These are phyloP conservation scores for Xylaria telfairii DNA, from an alignment of 495 filamentous ascomycete genomes.

Conservation along the genomic window DNA sequence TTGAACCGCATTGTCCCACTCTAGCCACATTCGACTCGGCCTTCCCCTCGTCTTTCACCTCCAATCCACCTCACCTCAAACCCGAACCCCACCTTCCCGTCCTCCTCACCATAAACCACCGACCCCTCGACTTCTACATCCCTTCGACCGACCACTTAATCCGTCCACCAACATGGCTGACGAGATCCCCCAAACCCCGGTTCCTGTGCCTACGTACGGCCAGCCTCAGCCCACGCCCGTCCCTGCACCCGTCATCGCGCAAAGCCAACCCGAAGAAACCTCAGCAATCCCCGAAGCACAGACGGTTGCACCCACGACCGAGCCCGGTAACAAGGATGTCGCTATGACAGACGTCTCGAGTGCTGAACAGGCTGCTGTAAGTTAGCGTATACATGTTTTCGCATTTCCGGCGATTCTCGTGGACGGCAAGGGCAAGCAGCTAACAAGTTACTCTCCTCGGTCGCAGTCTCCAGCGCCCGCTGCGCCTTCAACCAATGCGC, in stretches of 20 bases:
- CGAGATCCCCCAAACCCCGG: constrained; percentile 33
- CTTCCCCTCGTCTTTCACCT: not conserved
- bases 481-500: constrained; percentile 40
- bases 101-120: not conserved
- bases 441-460: constrained; percentile 25
- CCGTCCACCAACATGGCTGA: constrained; percentile 31
- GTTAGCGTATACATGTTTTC: constrained; percentile 9
- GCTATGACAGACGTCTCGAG: constrained; percentile 23
- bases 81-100: not conserved
- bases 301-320: constrained; percentile 20
- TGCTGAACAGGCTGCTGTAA: constrained; percentile 34
- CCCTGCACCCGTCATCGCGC: not conserved
- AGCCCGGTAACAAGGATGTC: constrained; percentile 19
- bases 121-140: not conserved
- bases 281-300: not conserved
- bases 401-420: not conserved
- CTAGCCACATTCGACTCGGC: not conserved
- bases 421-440: constrained; percentile 30
- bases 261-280: constrained; percentile 7
- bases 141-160: not conserved
- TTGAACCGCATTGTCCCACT: not conserved
- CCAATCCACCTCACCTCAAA: not conserved
- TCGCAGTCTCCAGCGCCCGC: constrained; percentile 35
- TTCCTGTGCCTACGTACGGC: constrained; percentile 37
- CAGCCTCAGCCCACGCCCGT: constrained; percentile 27